Percentiles rank a stretch among this genome's conserved stretches.
These are phyloP conservation scores for Coccomyxa sp. DNA, from an alignment of 139 green algal species.

Conservation along the genomic window DNA sequence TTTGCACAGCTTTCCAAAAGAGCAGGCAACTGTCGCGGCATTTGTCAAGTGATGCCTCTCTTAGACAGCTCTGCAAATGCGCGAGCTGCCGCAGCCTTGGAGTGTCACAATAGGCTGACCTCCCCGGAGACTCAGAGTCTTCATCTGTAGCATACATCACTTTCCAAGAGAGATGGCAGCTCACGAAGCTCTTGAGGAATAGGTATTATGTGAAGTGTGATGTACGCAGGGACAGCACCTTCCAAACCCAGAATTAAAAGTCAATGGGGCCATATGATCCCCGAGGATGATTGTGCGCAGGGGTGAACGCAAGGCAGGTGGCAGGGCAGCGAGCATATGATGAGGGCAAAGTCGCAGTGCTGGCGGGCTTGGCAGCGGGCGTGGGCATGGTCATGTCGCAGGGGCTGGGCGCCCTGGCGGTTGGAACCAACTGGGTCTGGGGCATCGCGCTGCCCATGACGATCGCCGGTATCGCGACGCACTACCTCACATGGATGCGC, in stretches of 20 bases:
- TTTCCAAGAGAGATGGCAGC: neutral
- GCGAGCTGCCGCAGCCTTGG: too few relatives aligned
- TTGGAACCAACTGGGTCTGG: neutral
- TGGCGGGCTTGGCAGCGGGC: neutral
- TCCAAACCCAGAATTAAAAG: neutral
- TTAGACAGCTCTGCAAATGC: too few relatives aligned
- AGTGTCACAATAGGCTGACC: too few relatives aligned
- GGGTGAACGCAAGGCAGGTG: neutral
- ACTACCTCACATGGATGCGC: neutral
- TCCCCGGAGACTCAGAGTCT: too few relatives aligned
- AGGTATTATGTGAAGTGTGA: neutral
- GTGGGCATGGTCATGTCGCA: neutral
- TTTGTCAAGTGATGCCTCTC: too few relatives aligned
- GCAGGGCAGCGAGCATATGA: neutral
- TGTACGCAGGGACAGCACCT: neutral
- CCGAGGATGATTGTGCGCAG: neutral
- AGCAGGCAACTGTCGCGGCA: too few relatives aligned
- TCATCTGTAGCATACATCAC: neutral
- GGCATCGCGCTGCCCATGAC: neutral
- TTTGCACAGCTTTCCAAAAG: too few relatives aligned
- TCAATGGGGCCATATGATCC: neutral
- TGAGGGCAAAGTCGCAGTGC: neutral
- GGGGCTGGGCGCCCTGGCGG: neutral
- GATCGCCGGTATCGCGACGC: neutral
- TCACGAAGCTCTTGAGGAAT: neutral